Conservation (phyloP, 2,329 filamentous ascomycete genomes). For the Claviceps quebecensis region DNA sequence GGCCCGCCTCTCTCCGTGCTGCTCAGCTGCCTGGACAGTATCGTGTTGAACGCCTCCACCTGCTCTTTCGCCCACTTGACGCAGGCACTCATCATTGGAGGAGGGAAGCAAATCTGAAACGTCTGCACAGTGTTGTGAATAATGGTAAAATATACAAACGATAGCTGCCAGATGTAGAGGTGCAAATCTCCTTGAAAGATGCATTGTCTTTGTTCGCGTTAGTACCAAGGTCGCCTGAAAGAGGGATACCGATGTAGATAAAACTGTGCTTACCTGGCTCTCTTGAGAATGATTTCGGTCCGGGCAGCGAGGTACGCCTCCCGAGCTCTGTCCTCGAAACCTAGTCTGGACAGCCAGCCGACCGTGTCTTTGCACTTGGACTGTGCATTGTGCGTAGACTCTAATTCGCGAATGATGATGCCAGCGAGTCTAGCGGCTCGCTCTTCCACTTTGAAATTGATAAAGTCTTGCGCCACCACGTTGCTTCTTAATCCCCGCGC, state of each 20-base stretch:
- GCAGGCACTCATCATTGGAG: conserved; percentile 79
- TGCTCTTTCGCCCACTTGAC: conserved; percentile 98
- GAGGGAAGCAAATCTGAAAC: conserved; percentile 76
- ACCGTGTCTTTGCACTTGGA: conserved; percentile 69
- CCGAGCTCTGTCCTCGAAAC: conserved; percentile 78
- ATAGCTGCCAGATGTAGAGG: conserved; percentile 87
- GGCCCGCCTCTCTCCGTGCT: conserved; percentile 64
- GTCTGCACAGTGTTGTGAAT: conserved; percentile 87
- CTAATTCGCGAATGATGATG: conserved; percentile 62
- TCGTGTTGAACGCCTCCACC: conserved; percentile 77
- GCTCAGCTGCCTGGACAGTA: conserved; percentile 72
- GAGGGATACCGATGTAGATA: no score
- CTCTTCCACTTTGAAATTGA: conserved; percentile 81
- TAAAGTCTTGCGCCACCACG: conserved; percentile 75
- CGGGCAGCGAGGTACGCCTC: conserved; percentile 76
- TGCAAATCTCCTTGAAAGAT: conserved; percentile 90
- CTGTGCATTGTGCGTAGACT: conserved; percentile 63
- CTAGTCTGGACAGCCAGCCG: conserved; percentile 70
- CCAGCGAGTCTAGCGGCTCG: conserved; percentile 63
- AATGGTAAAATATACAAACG: conserved; percentile 88
- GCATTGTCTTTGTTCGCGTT: conserved; percentile 52
- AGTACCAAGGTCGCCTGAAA: not conserved
- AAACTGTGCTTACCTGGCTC: conserved; percentile 49
- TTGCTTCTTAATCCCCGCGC: conserved; percentile 75
- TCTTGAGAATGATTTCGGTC: conserved; percentile 62